A percentile compares a stretch with the other conserved stretches of the same genome.
These are phyloP conservation scores for Chalara sp. DNA, from an alignment of 2,329 filamentous ascomycete species.

Conservation along the genomic window DNA sequence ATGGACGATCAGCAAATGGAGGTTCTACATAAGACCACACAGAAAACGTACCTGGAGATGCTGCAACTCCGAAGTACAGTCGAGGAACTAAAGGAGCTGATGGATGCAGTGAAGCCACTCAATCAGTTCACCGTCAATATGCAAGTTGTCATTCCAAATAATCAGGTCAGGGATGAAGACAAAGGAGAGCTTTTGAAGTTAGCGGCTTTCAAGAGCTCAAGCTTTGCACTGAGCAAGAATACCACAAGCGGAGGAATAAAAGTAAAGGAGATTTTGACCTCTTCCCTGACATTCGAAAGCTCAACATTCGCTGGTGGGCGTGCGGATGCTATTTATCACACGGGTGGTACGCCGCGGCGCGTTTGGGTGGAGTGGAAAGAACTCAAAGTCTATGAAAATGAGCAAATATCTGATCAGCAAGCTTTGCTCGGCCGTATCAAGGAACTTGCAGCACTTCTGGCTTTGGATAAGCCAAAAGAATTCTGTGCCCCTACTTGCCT, in stretches of 20 bases:
- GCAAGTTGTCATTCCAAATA: conserved; percentile 33
- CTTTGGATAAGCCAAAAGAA: conserved; percentile 40
- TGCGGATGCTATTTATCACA: conserved; percentile 34
- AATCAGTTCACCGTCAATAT: conserved; percentile 25
- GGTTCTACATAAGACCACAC: conserved; percentile 40
- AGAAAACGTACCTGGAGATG: conserved; percentile 41
- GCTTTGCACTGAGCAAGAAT: conserved; percentile 25
- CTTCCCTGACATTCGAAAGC: not conserved
- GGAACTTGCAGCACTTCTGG: conserved; percentile 41
- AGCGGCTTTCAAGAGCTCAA: conserved; percentile 43
- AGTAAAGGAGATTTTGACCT: conserved; percentile 5
- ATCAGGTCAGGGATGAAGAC: conserved; percentile 18
- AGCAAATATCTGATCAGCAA: conserved; percentile 29
- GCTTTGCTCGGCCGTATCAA: conserved; percentile 38
- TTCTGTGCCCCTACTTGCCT: conserved; percentile 45
- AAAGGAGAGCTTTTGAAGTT: conserved; percentile 35
- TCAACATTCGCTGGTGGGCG: conserved; percentile 12
- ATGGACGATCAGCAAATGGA: conserved; percentile 39
- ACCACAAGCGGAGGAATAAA: conserved; percentile 11
- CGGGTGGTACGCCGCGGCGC: conserved; percentile 28
- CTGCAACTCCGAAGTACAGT: conserved; percentile 41
- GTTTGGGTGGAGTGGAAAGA: conserved; percentile 48
- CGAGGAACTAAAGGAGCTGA: conserved; percentile 37
- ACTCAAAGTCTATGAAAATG: conserved; percentile 32
- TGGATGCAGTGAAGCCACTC: conserved; percentile 34